Evolutionary conservation across 371 early-diverging fungal genomes (phyloP).

Genomic region (Mortierella sp.): DNA sequence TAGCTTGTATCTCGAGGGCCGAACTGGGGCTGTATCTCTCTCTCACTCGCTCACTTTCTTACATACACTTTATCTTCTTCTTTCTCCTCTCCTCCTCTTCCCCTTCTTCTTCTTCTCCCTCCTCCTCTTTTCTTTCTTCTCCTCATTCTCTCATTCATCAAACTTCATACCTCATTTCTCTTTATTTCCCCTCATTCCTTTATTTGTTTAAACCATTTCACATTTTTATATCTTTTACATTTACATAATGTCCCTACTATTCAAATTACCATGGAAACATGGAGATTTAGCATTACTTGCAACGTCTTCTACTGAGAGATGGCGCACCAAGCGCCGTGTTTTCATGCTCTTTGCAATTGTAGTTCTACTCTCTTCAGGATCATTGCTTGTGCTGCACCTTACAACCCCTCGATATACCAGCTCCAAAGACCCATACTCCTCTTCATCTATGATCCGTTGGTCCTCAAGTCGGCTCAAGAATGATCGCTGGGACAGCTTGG

Average conservation of each 20-base stretch:
- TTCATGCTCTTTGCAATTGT: conserved; percentile 11
- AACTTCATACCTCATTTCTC: background rate
- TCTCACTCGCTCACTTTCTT: background rate
- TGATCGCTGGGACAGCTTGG: background rate
- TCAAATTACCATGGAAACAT: background rate
- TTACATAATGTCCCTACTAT: background rate
- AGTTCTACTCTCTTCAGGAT: conserved; percentile 20
- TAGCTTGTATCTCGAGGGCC: background rate
- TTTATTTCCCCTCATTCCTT: background rate
- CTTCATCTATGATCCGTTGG: conserved; percentile 17
- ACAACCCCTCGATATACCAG: background rate
- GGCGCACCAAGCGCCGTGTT: conserved; percentile 11
- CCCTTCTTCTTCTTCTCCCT: background rate
- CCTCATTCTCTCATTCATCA: background rate
- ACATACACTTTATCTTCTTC: background rate
- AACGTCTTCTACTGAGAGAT: background rate
- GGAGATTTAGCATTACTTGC: background rate
- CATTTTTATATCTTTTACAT: background rate
- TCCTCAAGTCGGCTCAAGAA: conserved; percentile 2
- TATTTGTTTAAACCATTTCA: background rate
- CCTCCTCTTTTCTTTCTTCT: background rate
- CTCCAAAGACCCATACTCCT: conserved; percentile 1
- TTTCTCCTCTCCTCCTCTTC: background rate
- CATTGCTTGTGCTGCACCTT: conserved; percentile 17
- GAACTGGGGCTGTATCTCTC: background rate